phyloP scores from a whole-genome alignment of 306 rosid species.

The Senna tora region DNA sequence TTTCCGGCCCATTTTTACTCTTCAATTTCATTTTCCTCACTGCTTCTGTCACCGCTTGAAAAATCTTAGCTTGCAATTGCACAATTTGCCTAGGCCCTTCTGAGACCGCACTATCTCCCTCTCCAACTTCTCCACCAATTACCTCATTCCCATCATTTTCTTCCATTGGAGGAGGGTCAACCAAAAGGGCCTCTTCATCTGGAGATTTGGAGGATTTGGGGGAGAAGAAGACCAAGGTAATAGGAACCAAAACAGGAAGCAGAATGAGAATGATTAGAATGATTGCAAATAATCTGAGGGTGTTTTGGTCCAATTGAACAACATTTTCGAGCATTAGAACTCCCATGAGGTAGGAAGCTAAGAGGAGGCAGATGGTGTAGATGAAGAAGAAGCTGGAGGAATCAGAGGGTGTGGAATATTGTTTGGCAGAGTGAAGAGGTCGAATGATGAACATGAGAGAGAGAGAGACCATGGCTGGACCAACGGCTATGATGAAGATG shows the following conservation, averaged over 20 bases:
- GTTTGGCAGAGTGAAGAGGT: conserved; percentile 58
- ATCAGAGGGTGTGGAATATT: conserved; percentile 56
- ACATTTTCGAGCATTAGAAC: conserved; percentile 61
- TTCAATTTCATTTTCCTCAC: conserved; percentile 53
- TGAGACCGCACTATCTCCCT: conserved; percentile 31
- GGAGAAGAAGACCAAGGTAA: conserved; percentile 60
- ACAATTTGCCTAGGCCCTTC: conserved; percentile 61
- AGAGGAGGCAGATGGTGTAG: conserved; percentile 61
- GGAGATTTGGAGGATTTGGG: conserved; percentile 44
- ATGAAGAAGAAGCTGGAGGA: conserved; percentile 60
- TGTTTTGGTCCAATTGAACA: conserved; percentile 44
- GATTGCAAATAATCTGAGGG: conserved; percentile 40
- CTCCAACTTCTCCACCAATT: conserved; percentile 53
- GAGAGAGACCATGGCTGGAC: conserved; percentile 60
- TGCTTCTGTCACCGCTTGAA: conserved; percentile 60
- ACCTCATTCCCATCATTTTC: conserved; percentile 34
- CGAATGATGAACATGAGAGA: conserved; percentile 65
- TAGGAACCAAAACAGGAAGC: conserved; percentile 62
- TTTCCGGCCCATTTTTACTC: conserved; percentile 72
- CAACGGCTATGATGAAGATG: conserved; percentile 67
- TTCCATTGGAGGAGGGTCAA: conserved; percentile 34
- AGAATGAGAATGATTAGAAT: conserved; percentile 52
- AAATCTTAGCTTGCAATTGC: conserved; percentile 60
- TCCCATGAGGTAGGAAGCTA: conserved; percentile 70
- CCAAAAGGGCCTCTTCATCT: conserved; percentile 54